A percentile compares a stretch with the other conserved stretches of the same genome.
Conservation (phyloP, 495 filamentous ascomycete species). For the Xylaria longipes region DNA sequence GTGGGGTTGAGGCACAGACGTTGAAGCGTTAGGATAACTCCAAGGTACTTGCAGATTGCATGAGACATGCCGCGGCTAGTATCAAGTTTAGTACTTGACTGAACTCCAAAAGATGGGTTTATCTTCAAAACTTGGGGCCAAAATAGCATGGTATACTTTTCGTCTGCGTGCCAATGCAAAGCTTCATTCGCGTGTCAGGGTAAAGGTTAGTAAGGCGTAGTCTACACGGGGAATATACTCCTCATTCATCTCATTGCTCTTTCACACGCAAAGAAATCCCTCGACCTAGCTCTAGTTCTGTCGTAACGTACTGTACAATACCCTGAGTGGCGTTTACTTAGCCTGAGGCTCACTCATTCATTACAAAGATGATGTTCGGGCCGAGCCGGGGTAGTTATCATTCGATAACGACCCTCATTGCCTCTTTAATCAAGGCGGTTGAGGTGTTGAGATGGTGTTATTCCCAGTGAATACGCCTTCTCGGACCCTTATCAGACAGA, state of each 20-base stretch:
- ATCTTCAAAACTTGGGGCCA: not conserved
- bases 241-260: slow-evolving; percentile 2
- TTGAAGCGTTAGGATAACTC: not conserved
- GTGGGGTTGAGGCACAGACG: slow-evolving; percentile 15
- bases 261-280: not conserved
- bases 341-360: not conserved
- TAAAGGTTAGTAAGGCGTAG: not conserved
- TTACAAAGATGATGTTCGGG: not conserved
- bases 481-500: not conserved
- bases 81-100: not conserved
- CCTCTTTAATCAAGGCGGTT: not conserved
- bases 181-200: not conserved
- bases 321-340: not conserved
- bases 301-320: not conserved
- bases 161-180: not conserved
- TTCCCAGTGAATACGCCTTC: not conserved
- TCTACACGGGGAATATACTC: not conserved
- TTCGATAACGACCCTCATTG: not conserved
- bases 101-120: not conserved
- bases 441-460: not conserved
- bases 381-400: slow-evolving; percentile 3
- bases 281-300: not conserved
- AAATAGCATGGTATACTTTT: not conserved
- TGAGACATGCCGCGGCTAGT: not conserved
- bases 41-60: slow-evolving; percentile 8